Evolutionary conservation across 2,329 filamentous ascomycete species (phyloP).

Genomic region (Orbilia ellipsospora): DNA sequence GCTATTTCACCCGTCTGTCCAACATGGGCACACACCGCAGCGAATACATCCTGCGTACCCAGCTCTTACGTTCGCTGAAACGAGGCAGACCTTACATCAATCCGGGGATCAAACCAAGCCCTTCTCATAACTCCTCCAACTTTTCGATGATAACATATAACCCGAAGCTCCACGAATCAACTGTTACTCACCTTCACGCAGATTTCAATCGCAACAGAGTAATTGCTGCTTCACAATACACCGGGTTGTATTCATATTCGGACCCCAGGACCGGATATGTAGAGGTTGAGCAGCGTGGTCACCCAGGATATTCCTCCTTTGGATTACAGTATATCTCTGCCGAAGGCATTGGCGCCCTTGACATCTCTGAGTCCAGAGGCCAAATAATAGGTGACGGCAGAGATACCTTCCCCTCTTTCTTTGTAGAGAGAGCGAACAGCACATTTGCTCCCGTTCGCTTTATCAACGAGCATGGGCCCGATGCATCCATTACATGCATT

Average conservation of each 20-base stretch:
- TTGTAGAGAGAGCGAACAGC: constrained; percentile 67
- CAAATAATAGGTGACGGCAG: constrained; percentile 73
- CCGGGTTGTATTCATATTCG: constrained; percentile 45
- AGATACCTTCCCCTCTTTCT: constrained; percentile 77
- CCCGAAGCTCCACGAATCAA: constrained; percentile 51
- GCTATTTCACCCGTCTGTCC: constrained; percentile 84
- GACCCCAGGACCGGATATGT: constrained; percentile 52
- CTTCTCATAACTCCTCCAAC: constrained; percentile 44
- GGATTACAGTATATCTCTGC: constrained; percentile 47
- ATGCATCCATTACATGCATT: constrained; percentile 78
- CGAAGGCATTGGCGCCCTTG: constrained; percentile 43
- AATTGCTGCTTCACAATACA: constrained; percentile 46
- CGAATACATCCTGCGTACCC: constrained; percentile 90
- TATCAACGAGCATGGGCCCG: constrained; percentile 76
- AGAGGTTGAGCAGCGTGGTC: constrained; percentile 41
- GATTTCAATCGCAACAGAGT: constrained; percentile 46
- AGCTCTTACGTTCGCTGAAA: constrained; percentile 81
- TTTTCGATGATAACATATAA: constrained; percentile 54
- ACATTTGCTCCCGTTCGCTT: constrained; percentile 72
- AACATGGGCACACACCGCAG: constrained; percentile 91
- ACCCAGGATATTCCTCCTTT: constrained; percentile 50
- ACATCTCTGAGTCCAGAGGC: constrained; percentile 45
- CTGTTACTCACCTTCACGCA: constrained; percentile 48
- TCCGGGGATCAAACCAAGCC: constrained; percentile 28
- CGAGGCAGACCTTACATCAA: constrained; percentile 39